A percentile compares a stretch with the other conserved stretches of the same genome.
Evolutionary conservation across 192 early-diverging fungal species (phyloP).

Genomic region (Pecoramyces ruminantium): DNA sequence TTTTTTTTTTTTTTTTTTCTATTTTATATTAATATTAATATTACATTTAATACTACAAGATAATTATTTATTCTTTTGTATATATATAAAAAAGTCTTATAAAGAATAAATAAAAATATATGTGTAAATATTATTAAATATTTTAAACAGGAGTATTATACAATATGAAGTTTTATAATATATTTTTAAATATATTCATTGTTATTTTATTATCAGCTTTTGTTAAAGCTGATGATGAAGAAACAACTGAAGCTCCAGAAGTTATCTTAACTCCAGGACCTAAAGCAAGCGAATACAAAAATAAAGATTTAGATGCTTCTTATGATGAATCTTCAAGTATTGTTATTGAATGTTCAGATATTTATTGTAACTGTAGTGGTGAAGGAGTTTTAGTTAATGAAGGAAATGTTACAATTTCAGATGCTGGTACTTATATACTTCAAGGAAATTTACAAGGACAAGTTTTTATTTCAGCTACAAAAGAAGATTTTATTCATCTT

Average conservation of each 20-base stretch:
- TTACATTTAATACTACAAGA: no score
- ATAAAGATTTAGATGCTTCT: neutral
- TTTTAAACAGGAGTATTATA: no score
- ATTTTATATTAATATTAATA: no score
- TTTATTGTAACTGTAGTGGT: neutral
- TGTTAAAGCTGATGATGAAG: neutral
- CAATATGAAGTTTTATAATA: neutral
- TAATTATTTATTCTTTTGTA: no score
- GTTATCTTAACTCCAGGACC: neutral
- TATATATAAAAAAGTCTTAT: no score
- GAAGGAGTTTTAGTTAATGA: neutral
- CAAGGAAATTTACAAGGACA: neutral
- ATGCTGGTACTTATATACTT: neutral
- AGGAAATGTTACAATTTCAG: neutral
- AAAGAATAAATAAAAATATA: no score
- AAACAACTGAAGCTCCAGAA: neutral
- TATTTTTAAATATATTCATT: neutral
- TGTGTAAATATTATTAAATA: no score
- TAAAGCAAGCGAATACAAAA: neutral
- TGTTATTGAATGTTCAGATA: neutral
- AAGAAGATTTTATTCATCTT: neutral
- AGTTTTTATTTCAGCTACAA: neutral
- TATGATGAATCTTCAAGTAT: neutral
- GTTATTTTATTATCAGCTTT: neutral
- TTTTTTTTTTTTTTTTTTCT: no score